phyloP scores from a whole-genome alignment of 495 filamentous ascomycete species.

The Lineolata rhizophorae region DNA sequence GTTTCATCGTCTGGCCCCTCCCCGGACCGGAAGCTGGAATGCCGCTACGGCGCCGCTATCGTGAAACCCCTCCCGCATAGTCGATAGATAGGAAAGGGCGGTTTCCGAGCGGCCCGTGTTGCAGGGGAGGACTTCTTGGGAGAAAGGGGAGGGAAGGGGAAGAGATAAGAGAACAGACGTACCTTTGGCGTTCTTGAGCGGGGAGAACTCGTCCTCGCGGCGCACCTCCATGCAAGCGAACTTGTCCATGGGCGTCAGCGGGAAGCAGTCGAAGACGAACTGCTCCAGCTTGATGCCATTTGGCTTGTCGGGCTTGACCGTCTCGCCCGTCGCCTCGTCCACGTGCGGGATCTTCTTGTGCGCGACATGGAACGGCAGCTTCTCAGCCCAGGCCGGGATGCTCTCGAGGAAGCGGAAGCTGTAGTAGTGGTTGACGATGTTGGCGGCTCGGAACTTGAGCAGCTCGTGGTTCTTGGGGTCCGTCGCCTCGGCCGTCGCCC shows the following conservation, averaged over 20 bases:
- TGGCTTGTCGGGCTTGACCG: constrained; percentile 72
- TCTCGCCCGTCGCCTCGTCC: constrained; percentile 50
- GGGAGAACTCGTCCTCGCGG: constrained; percentile 95
- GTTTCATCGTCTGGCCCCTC: no score
- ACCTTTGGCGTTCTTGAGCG: constrained; percentile 73
- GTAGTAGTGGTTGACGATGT: constrained; percentile 99
- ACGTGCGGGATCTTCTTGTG: constrained; percentile 94
- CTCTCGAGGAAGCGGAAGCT: constrained; percentile 79
- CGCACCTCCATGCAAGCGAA: constrained; percentile 92
- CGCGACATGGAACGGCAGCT: constrained; percentile 85
- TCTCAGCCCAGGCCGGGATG: constrained; percentile 67
- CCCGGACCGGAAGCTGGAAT: no score
- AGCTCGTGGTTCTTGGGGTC: constrained; percentile 65
- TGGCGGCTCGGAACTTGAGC: constrained; percentile 89
- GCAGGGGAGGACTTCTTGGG: no score
- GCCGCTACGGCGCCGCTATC: no score
- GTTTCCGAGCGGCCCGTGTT: no score
- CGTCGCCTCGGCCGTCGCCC: constrained; percentile 63
- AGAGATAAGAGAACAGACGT: neutral
- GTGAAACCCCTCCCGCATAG: no score
- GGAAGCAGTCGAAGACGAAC: constrained; percentile 98
- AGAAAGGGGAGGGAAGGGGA: no score
- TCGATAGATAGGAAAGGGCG: no score
- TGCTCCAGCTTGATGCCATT: constrained; percentile 99
- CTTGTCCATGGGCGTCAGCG: constrained; percentile 60